These are phyloP conservation scores for Scalesia atractyloides DNA, from an alignment of 129 eudicot species.

Conservation along the genomic window DNA sequence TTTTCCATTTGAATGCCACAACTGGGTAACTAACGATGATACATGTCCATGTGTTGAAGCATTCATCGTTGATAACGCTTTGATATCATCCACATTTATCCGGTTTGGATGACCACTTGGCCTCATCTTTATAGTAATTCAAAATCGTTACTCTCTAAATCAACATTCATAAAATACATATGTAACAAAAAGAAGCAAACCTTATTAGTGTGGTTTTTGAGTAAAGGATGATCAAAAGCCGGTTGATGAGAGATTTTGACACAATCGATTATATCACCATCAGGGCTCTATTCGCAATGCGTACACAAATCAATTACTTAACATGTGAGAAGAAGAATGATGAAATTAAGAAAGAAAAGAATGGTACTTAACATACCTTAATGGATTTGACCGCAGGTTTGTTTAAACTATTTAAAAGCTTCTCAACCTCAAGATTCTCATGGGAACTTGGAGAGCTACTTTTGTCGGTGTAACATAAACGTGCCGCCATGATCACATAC, in stretches of 20 bases:
- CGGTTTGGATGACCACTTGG: conserved; percentile 76
- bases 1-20: conserved; percentile 71
- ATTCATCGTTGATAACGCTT: conserved; percentile 26
- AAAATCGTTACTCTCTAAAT: background rate
- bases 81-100: conserved; percentile 35
- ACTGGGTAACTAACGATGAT: conserved; percentile 38
- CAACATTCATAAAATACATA: background rate
- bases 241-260: conserved; percentile 69
- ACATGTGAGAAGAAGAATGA: background rate
- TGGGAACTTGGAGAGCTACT: conserved; percentile 7
- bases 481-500: conserved; percentile 7
- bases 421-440: conserved; percentile 48
- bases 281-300: conserved; percentile 55
- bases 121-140: conserved; percentile 44
- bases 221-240: conserved; percentile 88
- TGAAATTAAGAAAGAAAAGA: background rate
- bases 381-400: conserved; percentile 64
- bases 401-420: conserved; percentile 62
- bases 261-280: conserved; percentile 83
- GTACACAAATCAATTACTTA: background rate
- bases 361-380: conserved; percentile 32
- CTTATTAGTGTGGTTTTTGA: conserved; percentile 72
- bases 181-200: conserved; percentile 26
- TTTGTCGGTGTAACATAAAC: background rate
- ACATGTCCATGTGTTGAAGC: conserved; percentile 16